These are phyloP conservation scores for Phanerochaete sordida DNA, from an alignment of 768 basidiomycete genomes.

Conservation along the genomic window DNA sequence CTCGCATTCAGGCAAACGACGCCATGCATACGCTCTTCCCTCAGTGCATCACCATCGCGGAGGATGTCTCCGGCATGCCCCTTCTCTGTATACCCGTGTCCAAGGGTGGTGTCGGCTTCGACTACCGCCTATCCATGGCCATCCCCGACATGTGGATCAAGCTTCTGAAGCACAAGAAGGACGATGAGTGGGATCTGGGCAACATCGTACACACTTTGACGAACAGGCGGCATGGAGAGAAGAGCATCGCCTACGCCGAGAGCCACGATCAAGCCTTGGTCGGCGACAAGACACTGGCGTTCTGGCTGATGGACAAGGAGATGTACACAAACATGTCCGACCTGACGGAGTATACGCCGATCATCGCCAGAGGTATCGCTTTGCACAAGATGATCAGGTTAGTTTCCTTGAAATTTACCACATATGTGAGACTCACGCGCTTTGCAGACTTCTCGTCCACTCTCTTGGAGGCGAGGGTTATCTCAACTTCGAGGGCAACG, in stretches of 20 bases:
- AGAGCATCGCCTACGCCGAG: constrained; percentile 90
- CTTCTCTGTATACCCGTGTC: constrained; percentile 77
- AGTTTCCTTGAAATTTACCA: constrained; percentile 9
- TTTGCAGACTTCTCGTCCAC: constrained; percentile 76
- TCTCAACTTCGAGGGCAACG: constrained; percentile 96
- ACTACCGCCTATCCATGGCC: constrained; percentile 98
- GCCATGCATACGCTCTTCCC: constrained; percentile 83
- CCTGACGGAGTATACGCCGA: constrained; percentile 72
- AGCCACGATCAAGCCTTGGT: constrained; percentile 98
- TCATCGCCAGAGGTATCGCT: constrained; percentile 85
- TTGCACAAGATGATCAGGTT: constrained; percentile 98
- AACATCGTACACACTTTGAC: constrained; percentile 87
- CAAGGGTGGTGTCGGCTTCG: constrained; percentile 92
- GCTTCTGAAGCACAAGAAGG: constrained; percentile 85
- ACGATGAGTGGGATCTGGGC: constrained; percentile 85
- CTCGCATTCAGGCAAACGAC: constrained; percentile 85
- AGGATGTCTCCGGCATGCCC: constrained; percentile 99
- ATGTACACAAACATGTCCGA: constrained; percentile 99
- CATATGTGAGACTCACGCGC: not conserved
- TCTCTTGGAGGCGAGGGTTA: constrained; percentile 96
- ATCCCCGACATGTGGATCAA: constrained; percentile 99
- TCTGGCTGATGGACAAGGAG: constrained; percentile 99
- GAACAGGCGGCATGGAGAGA: constrained; percentile 87
- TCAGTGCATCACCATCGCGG: constrained; percentile 84
- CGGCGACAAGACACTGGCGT: constrained; percentile 97